Percentiles rank a stretch among this genome's conserved stretches.
phyloP scores from a whole-genome alignment of 2,329 filamentous ascomycete genomes.

The Dactylellina parvicollis region DNA sequence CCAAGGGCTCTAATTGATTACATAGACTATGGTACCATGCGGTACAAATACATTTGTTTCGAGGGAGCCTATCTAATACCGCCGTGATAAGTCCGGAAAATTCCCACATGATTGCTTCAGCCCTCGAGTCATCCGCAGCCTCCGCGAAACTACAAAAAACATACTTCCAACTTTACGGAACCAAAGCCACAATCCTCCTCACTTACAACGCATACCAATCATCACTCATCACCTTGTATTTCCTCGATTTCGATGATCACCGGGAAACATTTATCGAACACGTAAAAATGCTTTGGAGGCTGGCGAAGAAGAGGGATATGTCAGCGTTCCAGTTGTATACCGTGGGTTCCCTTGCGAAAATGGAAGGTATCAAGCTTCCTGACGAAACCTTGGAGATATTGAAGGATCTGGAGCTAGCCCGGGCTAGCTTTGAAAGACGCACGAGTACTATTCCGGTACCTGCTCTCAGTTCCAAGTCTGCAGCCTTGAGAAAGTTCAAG shows the following conservation, averaged over 20 bases:
- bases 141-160: constrained; percentile 26
- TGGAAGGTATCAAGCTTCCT: constrained; percentile 33
- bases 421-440: constrained; percentile 3
- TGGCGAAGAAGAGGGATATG: constrained; percentile 30
- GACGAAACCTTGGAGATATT: constrained; percentile 21
- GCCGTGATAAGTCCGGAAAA: constrained; percentile 28
- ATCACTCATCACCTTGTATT: constrained; percentile 27
- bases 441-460: constrained; percentile 33
- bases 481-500: constrained; percentile 31
- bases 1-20: neutral
- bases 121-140: neutral
- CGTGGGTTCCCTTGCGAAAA: constrained; percentile 23
- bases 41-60: constrained; percentile 34
- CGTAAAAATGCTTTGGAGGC: constrained; percentile 23
- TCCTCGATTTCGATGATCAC: constrained; percentile 33
- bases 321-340: constrained; percentile 31
- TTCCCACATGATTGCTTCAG: constrained; percentile 30
- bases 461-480: constrained; percentile 24
- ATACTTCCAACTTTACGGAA: constrained; percentile 37
- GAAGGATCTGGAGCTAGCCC: constrained; percentile 3
- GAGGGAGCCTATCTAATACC: constrained; percentile 28
- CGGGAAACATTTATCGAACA: constrained; percentile 33
- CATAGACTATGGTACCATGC: constrained; percentile 38
- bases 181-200: constrained; percentile 27
- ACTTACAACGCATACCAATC: constrained; percentile 45